Evolutionary conservation across 352 stramenopile genomes (phyloP), one percentile per base, ranked within the genome.

Genomic region (Phytophthora europaea): DNA sequence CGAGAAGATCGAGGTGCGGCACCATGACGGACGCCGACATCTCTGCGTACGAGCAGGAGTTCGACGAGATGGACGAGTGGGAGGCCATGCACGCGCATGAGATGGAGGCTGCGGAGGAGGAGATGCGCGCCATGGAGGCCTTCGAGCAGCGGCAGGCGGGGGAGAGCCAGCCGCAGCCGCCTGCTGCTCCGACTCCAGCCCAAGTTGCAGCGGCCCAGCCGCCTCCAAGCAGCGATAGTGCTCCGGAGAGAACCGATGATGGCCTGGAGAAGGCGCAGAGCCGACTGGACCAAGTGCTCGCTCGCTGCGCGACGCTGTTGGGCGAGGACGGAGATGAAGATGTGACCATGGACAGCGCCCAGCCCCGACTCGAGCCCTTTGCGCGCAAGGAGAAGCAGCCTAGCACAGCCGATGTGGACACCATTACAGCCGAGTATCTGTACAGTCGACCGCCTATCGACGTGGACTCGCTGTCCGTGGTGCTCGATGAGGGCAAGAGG

Each of bases 1-100:
- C 23, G 12, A 20, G 15, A 34, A 18, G 36, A 57, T 57, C 51
- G 52, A 50, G 36, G 28, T 20, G 54, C 13, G 62, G 38, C 53
- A 61, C 33, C 48, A 93, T 89, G 76, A 80, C 79, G 67, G 88
- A 93, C 77, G 83, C 88, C 12, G 85, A 93, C 48, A 79, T 93
- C 61, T 91, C 89, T 52, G 85, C 88, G 75, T 93, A 87, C 71
- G 86, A 96, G 77, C 79, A 92, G 70, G 88, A 96, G 77, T 69
- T 94, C 45, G 61, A 88, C 31, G 85, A 90, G 67, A 75, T 83
- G 66, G 88, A 96, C 53, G 89, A 97, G 72, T 97, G 90, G 90
- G 90, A 96, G 58, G 66, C 73, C n/a, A 92, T 94, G 81, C 87
- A 95, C 45, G 82, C 76, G 20, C 79, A 92, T 56, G 89, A 94